Base-by-base conservation (phyloP, 345 rosid species). In the Rhizophora mangle region DNA sequence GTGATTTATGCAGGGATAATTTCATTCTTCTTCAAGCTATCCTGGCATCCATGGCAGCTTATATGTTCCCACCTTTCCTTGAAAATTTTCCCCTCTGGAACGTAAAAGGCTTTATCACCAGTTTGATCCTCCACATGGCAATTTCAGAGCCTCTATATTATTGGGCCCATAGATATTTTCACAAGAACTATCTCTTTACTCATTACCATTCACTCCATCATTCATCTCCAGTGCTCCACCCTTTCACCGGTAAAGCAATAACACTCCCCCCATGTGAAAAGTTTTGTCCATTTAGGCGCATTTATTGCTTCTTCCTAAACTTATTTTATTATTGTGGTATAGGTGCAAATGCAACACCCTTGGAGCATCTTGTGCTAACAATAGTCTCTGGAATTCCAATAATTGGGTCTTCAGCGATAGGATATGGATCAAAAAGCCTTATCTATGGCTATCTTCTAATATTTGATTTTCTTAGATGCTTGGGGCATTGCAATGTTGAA, bases 111-210 rank as follows among this genome's bases (percentile, higher is more conserved):
- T 76, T 88, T 19, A 31, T 90, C 62, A 53, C 86, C n/a, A 60
- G 84, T 78, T 69, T 87, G 73, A 36, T 88, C 3, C 87, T 96
- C 57, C 99, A 96, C 71, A 80, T 90, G 59, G 85, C 79, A 20
- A 61, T 89, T 75, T 89, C 98, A 59, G 99, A 96, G 85, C 98
- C 99, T 68, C 70, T 90, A 29, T 90, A 82, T 77, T 96, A 96
- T 24, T 80, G 75, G 72, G 77, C 80, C 0, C 99, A 96, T 60
- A 82, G 93, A 75, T 65, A 0, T 20, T 70, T 92, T 62, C 99
- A 96, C 72, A 77, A 67, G 20, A 36, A 74, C 64, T 78, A 66
- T 84, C 69, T 90, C 64, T 96, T 90, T 67, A 68, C 75, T 11
- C 81, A 82, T 74, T 90, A 89, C 80, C 99, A 96, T 68, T 89